Conservation (phyloP, 2,329 filamentous ascomycete species). For the Ophiostoma ips region DNA sequence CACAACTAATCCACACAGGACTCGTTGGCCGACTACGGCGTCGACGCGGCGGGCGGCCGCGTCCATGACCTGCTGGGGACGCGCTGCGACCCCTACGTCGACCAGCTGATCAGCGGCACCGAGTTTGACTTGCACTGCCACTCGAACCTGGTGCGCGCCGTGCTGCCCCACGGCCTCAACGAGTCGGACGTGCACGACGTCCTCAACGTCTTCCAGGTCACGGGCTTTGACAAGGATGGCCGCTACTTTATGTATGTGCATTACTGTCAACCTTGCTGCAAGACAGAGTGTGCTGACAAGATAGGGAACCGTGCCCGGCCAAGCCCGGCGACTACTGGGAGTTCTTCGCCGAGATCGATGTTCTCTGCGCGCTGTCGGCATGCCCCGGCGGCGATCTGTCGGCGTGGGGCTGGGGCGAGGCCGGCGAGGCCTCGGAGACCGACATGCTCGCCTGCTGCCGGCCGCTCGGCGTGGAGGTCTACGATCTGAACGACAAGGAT, state of each 20-base stretch:
- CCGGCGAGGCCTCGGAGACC: conserved; percentile 35
- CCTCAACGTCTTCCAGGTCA: conserved; percentile 76
- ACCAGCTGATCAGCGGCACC: conserved; percentile 54
- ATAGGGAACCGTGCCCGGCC: conserved; percentile 35
- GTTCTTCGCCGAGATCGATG: conserved; percentile 67
- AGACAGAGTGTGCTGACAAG: too few species aligned
- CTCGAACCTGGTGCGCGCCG: conserved; percentile 63
- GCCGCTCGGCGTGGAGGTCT: conserved; percentile 63
- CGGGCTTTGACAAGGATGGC: conserved; percentile 56
- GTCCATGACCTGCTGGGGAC: conserved; percentile 73
- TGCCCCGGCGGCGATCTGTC: conserved; percentile 74
- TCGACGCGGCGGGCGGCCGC: conserved; percentile 47
- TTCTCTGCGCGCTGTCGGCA: conserved; percentile 41
- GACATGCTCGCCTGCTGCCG: conserved; percentile 59
- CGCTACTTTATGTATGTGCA: conserved; percentile 53
- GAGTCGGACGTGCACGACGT: conserved; percentile 75
- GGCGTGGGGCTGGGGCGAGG: conserved; percentile 64
- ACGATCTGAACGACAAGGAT: conserved; percentile 4
- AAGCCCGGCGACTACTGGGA: conserved; percentile 47
- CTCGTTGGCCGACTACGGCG: background rate
- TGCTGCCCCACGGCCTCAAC: conserved; percentile 51
- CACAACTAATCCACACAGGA: background rate
- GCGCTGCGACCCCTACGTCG: conserved; percentile 74
- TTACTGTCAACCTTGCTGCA: too few species aligned
- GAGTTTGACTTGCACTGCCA: conserved; percentile 75